Percentiles rank a stretch among this genome's conserved stretches.
phyloP scores from a whole-genome alignment of 2,329 filamentous ascomycete genomes.

The Cladophialophora psammophila region DNA sequence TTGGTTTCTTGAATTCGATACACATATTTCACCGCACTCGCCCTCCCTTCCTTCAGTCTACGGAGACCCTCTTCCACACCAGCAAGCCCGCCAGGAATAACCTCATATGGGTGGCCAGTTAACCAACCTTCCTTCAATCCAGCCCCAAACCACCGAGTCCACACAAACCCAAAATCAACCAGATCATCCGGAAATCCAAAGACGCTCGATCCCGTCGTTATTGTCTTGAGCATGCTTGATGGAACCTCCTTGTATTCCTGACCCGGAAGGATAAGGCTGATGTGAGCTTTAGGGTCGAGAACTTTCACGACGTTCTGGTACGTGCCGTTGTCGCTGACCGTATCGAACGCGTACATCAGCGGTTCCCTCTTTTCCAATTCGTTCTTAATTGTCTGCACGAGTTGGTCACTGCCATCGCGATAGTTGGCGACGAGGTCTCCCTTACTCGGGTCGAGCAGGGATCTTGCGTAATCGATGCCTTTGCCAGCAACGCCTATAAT shows the following conservation, averaged over 20 bases:
- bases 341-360: constrained; percentile 63
- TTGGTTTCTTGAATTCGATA: constrained; percentile 48
- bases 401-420: constrained; percentile 60
- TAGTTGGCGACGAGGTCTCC: constrained; percentile 69
- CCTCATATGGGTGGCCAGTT: constrained; percentile 57
- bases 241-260: constrained; percentile 1
- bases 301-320: constrained; percentile 49
- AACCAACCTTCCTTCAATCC: constrained; percentile 59
- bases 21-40: constrained; percentile 70
- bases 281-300: not conserved
- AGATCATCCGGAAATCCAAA: too few relatives aligned
- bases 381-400: constrained; percentile 55
- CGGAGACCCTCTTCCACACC: constrained; percentile 62
- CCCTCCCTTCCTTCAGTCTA: constrained; percentile 66
- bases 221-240: not conserved
- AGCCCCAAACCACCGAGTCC: too few relatives aligned
- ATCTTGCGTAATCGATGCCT: constrained; percentile 59
- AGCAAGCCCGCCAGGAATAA: constrained; percentile 61
- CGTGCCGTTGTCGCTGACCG: constrained; percentile 49
- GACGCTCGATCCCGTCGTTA: not conserved
- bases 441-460: constrained; percentile 59
- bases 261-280: constrained; percentile 8
- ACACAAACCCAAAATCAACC: too few relatives aligned
- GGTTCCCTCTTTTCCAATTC: constrained; percentile 50
- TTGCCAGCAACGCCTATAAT: constrained; percentile 66